Percentiles rank a stretch among this genome's conserved stretches.
phyloP scores from a whole-genome alignment of 2,329 filamentous ascomycete genomes.

The Colletotrichum sp. region DNA sequence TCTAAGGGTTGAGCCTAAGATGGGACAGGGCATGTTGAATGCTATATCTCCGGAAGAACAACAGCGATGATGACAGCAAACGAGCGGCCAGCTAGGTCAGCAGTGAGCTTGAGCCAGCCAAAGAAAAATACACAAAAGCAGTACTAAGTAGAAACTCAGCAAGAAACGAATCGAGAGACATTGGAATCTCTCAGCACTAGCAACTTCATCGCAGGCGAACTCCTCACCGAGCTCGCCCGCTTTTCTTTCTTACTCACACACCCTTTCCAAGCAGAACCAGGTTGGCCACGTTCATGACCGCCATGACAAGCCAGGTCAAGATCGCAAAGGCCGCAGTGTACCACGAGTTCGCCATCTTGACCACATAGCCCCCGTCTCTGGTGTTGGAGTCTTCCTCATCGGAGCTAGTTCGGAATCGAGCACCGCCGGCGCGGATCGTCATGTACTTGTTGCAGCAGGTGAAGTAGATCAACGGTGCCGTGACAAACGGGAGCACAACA shows the following conservation, averaged over 20 bases:
- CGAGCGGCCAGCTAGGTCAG: background rate
- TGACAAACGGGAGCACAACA: conserved; percentile 82
- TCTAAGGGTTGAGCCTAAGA: background rate
- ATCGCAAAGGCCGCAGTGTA: conserved; percentile 59
- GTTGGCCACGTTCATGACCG: conserved; percentile 79
- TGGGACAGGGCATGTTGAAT: background rate
- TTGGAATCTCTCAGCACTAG: background rate
- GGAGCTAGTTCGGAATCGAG: conserved; percentile 34
- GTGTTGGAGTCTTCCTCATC: conserved; percentile 23
- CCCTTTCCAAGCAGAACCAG: conserved; percentile 64
- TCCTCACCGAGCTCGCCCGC: conserved; percentile 8
- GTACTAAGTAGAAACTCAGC: background rate
- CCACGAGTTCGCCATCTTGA: conserved; percentile 78
- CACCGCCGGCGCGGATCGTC: conserved; percentile 62
- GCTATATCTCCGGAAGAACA: background rate
- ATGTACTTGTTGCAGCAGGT: conserved; percentile 82
- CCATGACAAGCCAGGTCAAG: conserved; percentile 75
- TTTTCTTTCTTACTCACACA: background rate
- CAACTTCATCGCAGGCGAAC: background rate
- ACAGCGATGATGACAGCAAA: background rate
- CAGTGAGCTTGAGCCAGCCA: background rate
- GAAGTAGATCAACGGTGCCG: conserved; percentile 83
- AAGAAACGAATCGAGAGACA: background rate
- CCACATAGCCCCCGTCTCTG: conserved; percentile 24
- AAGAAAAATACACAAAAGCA: background rate